Conservation (phyloP, 1,139 yeast species). For the Yamadazyma epiphylla region DNA sequence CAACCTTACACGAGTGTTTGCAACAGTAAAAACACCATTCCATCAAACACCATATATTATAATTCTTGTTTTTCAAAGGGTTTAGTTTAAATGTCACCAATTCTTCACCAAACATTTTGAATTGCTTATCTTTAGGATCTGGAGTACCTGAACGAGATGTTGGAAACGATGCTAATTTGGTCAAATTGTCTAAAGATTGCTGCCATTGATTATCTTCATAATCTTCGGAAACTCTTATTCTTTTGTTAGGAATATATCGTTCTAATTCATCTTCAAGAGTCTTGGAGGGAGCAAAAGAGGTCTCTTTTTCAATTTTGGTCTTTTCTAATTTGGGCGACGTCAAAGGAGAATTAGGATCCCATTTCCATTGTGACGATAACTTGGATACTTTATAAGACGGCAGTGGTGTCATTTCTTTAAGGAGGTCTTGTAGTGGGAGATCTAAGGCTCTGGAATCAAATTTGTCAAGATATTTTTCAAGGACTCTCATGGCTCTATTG, state of each 20-base stretch:
- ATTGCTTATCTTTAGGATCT: no score
- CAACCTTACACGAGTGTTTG: conserved; percentile 8
- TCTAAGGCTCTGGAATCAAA: background rate
- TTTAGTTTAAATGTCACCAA: conserved; percentile 21
- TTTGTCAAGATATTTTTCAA: background rate
- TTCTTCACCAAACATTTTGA: conserved; percentile 30
- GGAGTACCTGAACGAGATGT: no score
- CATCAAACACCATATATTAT: conserved; percentile 28
- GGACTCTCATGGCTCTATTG: conserved; percentile 15
- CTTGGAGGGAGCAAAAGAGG: no score
- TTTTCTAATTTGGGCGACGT: background rate
- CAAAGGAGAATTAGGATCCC: no score
- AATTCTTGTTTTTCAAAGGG: conserved; percentile 16
- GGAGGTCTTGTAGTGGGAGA: no score
- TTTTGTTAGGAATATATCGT: no score
- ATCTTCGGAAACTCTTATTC: background rate
- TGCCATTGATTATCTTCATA: background rate
- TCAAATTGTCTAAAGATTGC: background rate
- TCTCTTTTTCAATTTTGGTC: background rate
- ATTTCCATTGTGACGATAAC: background rate
- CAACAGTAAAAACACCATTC: conserved; percentile 38
- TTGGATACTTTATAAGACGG: no score
- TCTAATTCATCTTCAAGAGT: background rate
- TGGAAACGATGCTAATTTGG: background rate
- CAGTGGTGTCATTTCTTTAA: no score